Base-by-base conservation (phyloP, 257 asterid species). In the Solanum appendiculatum region DNA sequence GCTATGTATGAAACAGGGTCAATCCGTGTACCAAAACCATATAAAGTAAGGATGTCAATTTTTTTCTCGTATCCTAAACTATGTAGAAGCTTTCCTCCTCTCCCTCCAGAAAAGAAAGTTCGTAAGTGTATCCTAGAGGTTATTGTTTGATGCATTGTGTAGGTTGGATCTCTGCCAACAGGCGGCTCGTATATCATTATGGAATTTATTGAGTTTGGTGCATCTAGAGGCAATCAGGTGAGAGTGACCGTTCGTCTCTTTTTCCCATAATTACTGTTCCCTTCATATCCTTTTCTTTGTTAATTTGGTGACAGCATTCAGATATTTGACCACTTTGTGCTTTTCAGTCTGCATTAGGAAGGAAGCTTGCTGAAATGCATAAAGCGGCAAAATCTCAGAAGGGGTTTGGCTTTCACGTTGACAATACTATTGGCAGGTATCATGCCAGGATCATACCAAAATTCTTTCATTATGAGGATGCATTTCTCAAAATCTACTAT, bases 361-460 rank as follows among this genome's bases (percentile, higher is more conserved):
- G 98, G 95, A 97, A 94, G 94, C 98, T 97, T 36, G 99, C 97
- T 86, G 98, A 94, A 91, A 97, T 97, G 99, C 98, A 97, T 90
- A 97, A 93, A 89, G 95, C 93, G 9, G 98, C 92, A 58, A 95
- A 93, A 87, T 94, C 95, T 8, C 89, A 86, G 40, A 95, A 94
- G 80, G 99, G 98, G 11, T 97, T 91, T 84, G 99, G 99, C 82
- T 95, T 97, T 89, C 91, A 94, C 63, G 98, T 97, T 72, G 95
- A 94, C 69, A 97, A 97, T 86, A 97, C 99, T 82, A 95, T 97
- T 82, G 98, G 99, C 89, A 97, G 99, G 98, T 97, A 91, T 70
- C 33, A 33, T 33, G 80, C 40, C 51, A 23, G 39, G 27, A 33
- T 39, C 58, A 46, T 25, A 68, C 37, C 27, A 34, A 33, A 48